phyloP scores from a whole-genome alignment of 1,284 basidiomycete genomes.

The Trichosporon coremiiforme region DNA sequence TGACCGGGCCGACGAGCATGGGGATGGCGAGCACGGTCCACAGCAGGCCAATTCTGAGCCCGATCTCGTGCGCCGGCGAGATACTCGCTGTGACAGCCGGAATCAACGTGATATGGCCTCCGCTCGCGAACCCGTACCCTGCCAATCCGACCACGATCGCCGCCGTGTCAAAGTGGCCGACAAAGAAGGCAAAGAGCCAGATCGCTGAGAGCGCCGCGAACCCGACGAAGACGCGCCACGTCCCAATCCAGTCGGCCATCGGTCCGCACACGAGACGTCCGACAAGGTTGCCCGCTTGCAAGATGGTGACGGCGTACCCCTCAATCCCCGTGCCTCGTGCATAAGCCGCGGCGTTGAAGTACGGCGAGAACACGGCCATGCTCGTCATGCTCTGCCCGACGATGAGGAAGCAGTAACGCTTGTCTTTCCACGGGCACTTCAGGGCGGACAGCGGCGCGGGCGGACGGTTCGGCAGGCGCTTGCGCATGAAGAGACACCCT shows the following conservation, averaged over 20 bases:
- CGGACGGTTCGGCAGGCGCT: constrained; percentile 32
- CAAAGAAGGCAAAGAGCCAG: constrained; percentile 36
- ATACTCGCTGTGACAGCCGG: constrained; percentile 48
- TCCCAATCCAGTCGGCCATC: constrained; percentile 27
- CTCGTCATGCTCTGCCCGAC: constrained; percentile 26
- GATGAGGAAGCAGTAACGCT: constrained; percentile 26
- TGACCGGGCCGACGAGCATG: constrained; percentile 47
- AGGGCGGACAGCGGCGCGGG: constrained; percentile 29
- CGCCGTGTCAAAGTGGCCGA: constrained; percentile 25
- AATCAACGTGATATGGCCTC: constrained; percentile 48
- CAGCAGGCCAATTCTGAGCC: constrained; percentile 53
- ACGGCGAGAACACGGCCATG: constrained; percentile 23
- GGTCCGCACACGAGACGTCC: constrained; percentile 25
- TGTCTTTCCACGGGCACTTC: constrained; percentile 26
- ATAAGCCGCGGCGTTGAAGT: constrained; percentile 25
- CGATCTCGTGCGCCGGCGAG: constrained; percentile 49
- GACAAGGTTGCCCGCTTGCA: constrained; percentile 23
- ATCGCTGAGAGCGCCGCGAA: constrained; percentile 28
- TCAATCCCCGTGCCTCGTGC: not conserved
- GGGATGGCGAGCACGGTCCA: constrained; percentile 44
- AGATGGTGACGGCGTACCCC: constrained; percentile 17
- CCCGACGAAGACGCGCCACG: constrained; percentile 23
- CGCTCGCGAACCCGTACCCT: constrained; percentile 42
- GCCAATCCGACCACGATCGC: constrained; percentile 46
- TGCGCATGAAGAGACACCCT: constrained; percentile 33